Evolutionary conservation across 192 early-diverging fungal genomes (phyloP), one percentile per base, ranked within the genome.

Genomic region (Polychytrium aggregatum): DNA sequence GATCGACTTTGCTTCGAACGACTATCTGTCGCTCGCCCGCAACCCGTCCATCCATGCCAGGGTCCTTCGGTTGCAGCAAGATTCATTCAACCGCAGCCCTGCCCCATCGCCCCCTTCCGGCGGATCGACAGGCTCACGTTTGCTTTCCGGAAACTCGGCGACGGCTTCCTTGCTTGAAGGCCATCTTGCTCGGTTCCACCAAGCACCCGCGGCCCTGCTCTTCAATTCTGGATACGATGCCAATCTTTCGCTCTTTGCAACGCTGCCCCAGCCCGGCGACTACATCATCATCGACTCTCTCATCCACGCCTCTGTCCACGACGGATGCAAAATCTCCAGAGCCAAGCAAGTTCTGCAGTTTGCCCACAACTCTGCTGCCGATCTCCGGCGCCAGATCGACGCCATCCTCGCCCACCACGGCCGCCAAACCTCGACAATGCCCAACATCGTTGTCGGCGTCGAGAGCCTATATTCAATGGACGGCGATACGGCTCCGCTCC

Each of bases 201-300:
- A 78, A 31, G 36, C 74, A 9, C 56, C 68, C 0, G 51, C 68
- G 0, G 84, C 83, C 2, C 57, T 90, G 26, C 62, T 86, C 0
- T 87, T 90, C 57, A 85, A 87, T 60, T 87, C 84, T n/a, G 87
- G 87, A 0, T 90, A 83, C 51, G 87, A 90, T 61, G 87, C 87
- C 26, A 90, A 90, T 45, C 62, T 78, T 0, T 67, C 76, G 1
- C 66, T 90, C 38, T 82, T 88, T 45, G 63, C 68, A 14, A 68
- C 69, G 9, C 48, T 88, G 0, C 78, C 83, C n/a, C 76, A 81
- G 44, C 71, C 65, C 1, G 74, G 67, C 7, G 82, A 81, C 64
- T 55, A 66, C 8, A 61, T 90, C 28, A 34, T 90, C 1, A 78
- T 81, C 48, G 87, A 90, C 51, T 81, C 79, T 41, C 64, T 79